Percentiles rank a stretch among this genome's conserved stretches.
phyloP scores from a whole-genome alignment of 2,329 filamentous ascomycete species.

The Clarireedia homoeocarpa region DNA sequence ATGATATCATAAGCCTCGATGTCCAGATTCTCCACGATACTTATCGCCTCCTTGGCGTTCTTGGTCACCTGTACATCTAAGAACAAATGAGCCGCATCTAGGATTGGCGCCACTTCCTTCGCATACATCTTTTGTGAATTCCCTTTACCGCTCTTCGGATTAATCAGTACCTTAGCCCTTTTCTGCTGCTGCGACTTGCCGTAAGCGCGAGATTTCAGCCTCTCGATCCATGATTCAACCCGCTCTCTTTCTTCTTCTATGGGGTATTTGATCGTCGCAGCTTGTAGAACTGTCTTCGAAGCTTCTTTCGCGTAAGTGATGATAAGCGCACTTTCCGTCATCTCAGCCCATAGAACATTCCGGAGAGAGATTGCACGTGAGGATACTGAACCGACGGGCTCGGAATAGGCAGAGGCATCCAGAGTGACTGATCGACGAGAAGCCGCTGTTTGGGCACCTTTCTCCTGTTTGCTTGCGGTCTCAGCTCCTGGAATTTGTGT shows the following conservation, averaged over 20 bases:
- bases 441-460: background rate
- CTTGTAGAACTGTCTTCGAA: constrained; percentile 2
- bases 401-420: constrained; percentile 4
- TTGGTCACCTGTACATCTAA: constrained; percentile 67
- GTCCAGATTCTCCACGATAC: constrained; percentile 68
- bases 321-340: constrained; percentile 4
- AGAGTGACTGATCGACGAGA: constrained; percentile 6
- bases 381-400: background rate
- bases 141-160: constrained; percentile 81
- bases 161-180: constrained; percentile 77
- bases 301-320: constrained; percentile 7
- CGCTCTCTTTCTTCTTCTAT: constrained; percentile 30
- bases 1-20: constrained; percentile 74
- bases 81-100: constrained; percentile 69
- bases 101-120: constrained; percentile 67
- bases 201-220: constrained; percentile 62
- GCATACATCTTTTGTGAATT: constrained; percentile 63
- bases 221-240: constrained; percentile 46
- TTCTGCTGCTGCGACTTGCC: constrained; percentile 56
- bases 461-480: background rate
- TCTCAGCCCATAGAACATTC: constrained; percentile 9
- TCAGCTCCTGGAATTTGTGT: background rate
- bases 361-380: constrained; percentile 7
- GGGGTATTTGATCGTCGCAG: constrained; percentile 33
- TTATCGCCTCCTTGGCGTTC: constrained; percentile 65